phyloP scores from a whole-genome alignment of 495 filamentous ascomycete species.

The Aspergillus incahuasiensis region DNA sequence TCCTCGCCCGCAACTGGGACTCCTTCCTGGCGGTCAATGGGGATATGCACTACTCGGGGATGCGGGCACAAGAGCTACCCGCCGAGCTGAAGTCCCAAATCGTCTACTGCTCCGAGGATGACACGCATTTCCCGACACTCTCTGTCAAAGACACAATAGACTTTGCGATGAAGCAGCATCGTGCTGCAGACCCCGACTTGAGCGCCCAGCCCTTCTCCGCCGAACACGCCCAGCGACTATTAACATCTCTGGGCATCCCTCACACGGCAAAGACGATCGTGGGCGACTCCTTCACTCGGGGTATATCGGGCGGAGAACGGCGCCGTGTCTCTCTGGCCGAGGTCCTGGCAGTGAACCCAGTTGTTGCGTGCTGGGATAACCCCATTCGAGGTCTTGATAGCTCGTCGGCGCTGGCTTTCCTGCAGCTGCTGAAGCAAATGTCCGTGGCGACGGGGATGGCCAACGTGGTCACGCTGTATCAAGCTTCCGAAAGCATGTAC shows the following conservation, averaged over 20 bases:
- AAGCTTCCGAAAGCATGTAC: constrained; percentile 61
- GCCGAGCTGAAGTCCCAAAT: background rate
- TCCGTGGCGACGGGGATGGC: constrained; percentile 44
- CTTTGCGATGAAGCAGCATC: background rate
- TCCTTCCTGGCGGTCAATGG: background rate
- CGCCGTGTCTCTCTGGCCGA: background rate
- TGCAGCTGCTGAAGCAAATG: constrained; percentile 12
- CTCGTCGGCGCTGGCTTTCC: background rate
- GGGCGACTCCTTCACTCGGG: background rate
- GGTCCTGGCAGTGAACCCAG: background rate
- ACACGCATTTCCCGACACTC: constrained; percentile 1
- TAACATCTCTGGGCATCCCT: background rate
- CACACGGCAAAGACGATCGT: background rate
- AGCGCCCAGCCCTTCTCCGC: background rate
- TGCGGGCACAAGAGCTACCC: background rate
- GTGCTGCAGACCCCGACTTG: background rate
- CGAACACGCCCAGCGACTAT: background rate
- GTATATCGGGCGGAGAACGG: constrained; percentile 7
- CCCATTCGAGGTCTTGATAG: background rate
- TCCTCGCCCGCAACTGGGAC: background rate
- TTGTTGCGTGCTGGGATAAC: background rate
- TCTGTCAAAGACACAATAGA: constrained; percentile 1
- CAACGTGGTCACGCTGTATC: constrained; percentile 52
- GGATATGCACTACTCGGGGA: background rate
- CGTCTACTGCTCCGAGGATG: background rate